Base-by-base conservation (phyloP, 129 eudicot species). In the Artemisia argyi region DNA sequence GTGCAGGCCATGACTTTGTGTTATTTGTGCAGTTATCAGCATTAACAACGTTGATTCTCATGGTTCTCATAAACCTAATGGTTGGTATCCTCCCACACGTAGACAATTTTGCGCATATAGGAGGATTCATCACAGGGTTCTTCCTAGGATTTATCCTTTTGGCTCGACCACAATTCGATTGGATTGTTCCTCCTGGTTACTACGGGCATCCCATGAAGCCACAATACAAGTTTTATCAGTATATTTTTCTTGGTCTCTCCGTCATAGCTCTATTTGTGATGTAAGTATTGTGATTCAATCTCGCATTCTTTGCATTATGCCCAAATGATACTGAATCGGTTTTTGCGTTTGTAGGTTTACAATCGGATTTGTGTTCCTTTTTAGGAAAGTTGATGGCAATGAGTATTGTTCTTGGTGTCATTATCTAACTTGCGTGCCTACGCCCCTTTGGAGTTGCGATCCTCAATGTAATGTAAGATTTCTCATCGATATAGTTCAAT, bases 11-110 rank as follows among this genome's bases (percentile, higher is more conserved):
- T 35, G 44, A 35, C 44, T 35, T 39, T 30, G 35, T 44, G 12
- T 74, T 24, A 49, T 5, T 57, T 42, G 26, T 66, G 63, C 35
- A 75, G 83, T 61, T 69, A 62, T 72, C 83, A 80, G 78, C 91
- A 39, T 18, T 86, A 60, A 53, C 78, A 56, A 84, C 74, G 46
- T 94, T 92, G 13, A 1, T 84, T 9, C 58, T 87, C 51, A 87
- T 89, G 72, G 87, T 89, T 56, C 2, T 80, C 0, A 56, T 87
- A 19, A 85, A 85, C 66, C 72, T 89, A 69, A 85, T 88, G 30
- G 85, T 89, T 30, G 96, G 98, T 47, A 78, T 92, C 51, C 92
- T 92, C 20, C 96, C 98, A 7, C 92, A 89, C 24, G 95, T 92
- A 9, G 98, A 89, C 73, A 92, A 92, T 75, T 92, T 85, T 51